These are phyloP conservation scores for Tylopilus intermedius DNA, from an alignment of 768 basidiomycete species.

Conservation along the genomic window DNA sequence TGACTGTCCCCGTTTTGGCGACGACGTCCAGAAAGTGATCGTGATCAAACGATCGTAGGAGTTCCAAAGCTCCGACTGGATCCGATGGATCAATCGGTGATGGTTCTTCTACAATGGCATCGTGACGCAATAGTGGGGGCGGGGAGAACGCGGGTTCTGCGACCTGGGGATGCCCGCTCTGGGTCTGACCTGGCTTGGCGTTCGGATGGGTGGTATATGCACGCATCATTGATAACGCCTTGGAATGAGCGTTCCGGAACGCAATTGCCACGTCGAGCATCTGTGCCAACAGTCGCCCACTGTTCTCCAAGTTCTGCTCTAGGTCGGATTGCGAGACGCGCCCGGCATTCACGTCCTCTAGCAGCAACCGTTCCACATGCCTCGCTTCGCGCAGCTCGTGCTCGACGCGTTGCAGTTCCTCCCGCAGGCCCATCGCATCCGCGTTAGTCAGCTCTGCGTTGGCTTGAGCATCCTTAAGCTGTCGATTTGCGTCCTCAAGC, in stretches of 20 bases:
- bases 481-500: constrained; percentile 55
- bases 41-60: constrained; percentile 72
- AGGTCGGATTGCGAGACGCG: constrained; percentile 62
- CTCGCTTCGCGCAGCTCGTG: constrained; percentile 65
- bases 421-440: constrained; percentile 63
- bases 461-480: constrained; percentile 57
- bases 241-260: constrained; percentile 73
- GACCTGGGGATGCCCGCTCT: constrained; percentile 29
- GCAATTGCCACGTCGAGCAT: constrained; percentile 75
- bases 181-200: constrained; percentile 39
- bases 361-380: constrained; percentile 61
- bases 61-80: constrained; percentile 62
- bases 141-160: constrained; percentile 48
- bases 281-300: constrained; percentile 70
- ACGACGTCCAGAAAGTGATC: constrained; percentile 83
- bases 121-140: constrained; percentile 43
- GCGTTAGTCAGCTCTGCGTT: constrained; percentile 62
- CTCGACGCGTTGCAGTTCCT: constrained; percentile 68
- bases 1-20: constrained; percentile 74
- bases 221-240: constrained; percentile 60
- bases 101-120: constrained; percentile 54
- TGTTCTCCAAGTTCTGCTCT: constrained; percentile 62
- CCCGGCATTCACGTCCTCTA: constrained; percentile 70
- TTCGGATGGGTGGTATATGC: constrained; percentile 50
- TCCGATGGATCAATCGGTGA: constrained; percentile 77